Evolutionary conservation across 2,329 filamentous ascomycete genomes (phyloP).

Genomic region (Trichoderma endophyticum): DNA sequence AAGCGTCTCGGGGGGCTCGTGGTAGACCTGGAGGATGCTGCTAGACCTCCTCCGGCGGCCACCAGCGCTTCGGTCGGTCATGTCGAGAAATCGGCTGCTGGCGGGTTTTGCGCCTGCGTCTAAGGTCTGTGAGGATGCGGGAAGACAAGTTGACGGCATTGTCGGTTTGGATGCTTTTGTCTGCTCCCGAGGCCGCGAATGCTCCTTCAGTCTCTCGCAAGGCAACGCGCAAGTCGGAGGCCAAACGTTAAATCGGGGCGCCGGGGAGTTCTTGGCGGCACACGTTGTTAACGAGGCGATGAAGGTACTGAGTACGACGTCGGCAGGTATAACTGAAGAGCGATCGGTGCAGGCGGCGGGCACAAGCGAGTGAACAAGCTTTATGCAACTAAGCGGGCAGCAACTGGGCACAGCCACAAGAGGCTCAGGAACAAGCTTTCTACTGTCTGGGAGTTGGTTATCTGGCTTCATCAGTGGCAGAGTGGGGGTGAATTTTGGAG

Average conservation of each 20-base stretch:
- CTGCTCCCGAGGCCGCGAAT: slow-evolving; percentile 2
- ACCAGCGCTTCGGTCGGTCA: slow-evolving; percentile 60
- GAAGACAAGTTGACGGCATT: slow-evolving; percentile 91
- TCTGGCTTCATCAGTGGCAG: slow-evolving; percentile 6
- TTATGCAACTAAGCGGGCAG: slow-evolving; percentile 12
- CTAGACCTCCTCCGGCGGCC: slow-evolving; percentile 90
- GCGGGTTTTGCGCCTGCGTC: slow-evolving; percentile 73
- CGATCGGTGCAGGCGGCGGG: neutral
- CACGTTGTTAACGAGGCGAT: neutral
- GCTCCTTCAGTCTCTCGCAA: slow-evolving; percentile 14
- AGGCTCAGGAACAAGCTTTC: slow-evolving; percentile 12
- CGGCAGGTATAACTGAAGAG: neutral
- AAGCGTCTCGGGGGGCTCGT: slow-evolving; percentile 92
- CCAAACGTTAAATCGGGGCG: slow-evolving; percentile 13
- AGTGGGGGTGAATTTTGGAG: neutral
- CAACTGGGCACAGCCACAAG: neutral
- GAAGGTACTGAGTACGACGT: neutral
- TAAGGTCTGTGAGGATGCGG: slow-evolving; percentile 78
- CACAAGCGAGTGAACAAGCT: neutral
- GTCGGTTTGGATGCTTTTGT: slow-evolving; percentile 27
- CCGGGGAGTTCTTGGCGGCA: neutral
- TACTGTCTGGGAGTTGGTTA: neutral
- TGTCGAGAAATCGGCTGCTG: slow-evolving; percentile 58
- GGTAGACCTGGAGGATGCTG: slow-evolving; percentile 88
- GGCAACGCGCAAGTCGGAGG: slow-evolving; percentile 13